Percentiles rank a stretch among this genome's conserved stretches.
Conservation (phyloP, 1,284 basidiomycete species). For the Tilletia setariae region DNA sequence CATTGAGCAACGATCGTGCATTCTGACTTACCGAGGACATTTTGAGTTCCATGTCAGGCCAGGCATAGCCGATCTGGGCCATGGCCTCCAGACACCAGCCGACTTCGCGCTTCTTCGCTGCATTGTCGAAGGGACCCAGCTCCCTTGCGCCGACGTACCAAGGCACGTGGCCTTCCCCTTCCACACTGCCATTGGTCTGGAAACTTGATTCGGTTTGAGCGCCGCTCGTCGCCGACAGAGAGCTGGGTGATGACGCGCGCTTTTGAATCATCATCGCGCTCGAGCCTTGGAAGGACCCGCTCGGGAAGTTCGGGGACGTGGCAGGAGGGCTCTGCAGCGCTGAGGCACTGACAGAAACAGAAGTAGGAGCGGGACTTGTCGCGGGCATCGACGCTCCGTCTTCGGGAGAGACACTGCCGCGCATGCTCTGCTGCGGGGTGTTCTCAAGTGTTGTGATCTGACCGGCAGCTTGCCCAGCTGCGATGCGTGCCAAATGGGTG, state of each 20-base stretch:
- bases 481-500: background rate
- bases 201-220: background rate
- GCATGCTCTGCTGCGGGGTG: background rate
- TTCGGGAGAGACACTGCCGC: background rate
- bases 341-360: background rate
- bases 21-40: conserved; percentile 27
- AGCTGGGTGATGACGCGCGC: background rate
- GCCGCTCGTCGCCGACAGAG: background rate
- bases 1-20: conserved; percentile 1
- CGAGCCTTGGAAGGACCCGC: background rate
- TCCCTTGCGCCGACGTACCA: conserved; percentile 24
- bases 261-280: background rate
- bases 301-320: background rate
- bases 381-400: background rate
- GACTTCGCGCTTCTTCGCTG: conserved; percentile 42
- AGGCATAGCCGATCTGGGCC: conserved; percentile 47
- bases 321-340: background rate
- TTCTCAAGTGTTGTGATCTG: background rate
- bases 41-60: conserved; percentile 40
- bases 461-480: background rate
- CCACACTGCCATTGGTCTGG: conserved; percentile 4
- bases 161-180: conserved; percentile 18
- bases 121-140: conserved; percentile 39
- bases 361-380: background rate
- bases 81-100: conserved; percentile 40